Conservation (phyloP, 495 filamentous ascomycete genomes). For the Trichoderma erinaceum region DNA sequence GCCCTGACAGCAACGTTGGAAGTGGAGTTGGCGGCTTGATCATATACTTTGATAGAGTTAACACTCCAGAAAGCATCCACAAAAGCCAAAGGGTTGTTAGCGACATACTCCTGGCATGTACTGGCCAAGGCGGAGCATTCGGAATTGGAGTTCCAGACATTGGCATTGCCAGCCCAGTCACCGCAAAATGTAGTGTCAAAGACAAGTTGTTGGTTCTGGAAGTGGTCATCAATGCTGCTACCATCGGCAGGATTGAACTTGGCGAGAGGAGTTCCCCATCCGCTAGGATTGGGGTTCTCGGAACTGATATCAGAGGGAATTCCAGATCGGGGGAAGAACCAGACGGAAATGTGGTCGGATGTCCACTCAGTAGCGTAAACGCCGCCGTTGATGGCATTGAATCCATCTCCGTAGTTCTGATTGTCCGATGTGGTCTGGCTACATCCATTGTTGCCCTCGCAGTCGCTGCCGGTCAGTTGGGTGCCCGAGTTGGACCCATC, state of each 20-base stretch:
- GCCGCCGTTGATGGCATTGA: conserved; percentile 69
- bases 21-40: conserved; percentile 22
- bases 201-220: conserved; percentile 67
- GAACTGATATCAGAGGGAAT: conserved; percentile 52
- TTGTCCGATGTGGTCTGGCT: conserved; percentile 36
- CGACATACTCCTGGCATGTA: conserved; percentile 61
- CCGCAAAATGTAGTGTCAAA: conserved; percentile 87
- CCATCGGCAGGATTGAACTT: conserved; percentile 48
- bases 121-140: conserved; percentile 37
- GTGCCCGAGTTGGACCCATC: conserved; percentile 44
- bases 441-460: conserved; percentile 51
- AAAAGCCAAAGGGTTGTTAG: conserved; percentile 54
- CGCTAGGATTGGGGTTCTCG: conserved; percentile 52
- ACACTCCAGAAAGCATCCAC: conserved; percentile 64
- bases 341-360: conserved; percentile 58
- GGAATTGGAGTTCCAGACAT: conserved; percentile 41
- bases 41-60: conserved; percentile 61
- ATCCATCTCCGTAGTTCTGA: conserved; percentile 57
- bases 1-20: neutral
- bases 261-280: conserved; percentile 64
- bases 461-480: conserved; percentile 40
- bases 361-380: conserved; percentile 78
- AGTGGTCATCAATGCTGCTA: conserved; percentile 62
- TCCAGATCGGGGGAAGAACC: conserved; percentile 62
- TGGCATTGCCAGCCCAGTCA: conserved; percentile 78